Evolutionary conservation across 805 yeast species (phyloP).

Genomic region (Naumovozyma dairenensis): DNA sequence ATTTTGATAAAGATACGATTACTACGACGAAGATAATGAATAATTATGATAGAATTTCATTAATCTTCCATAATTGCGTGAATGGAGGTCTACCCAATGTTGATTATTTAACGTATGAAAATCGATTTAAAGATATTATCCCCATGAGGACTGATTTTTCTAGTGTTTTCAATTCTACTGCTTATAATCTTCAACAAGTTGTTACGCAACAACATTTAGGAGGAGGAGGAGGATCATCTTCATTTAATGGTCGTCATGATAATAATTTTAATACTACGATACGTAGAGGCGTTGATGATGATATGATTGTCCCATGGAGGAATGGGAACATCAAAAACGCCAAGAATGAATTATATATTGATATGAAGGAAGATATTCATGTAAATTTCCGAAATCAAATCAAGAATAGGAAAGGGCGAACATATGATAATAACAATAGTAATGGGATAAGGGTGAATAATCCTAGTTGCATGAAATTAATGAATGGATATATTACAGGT

Average conservation of each 20-base stretch:
- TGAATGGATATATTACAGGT: conserved; percentile 46
- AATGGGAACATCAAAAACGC: conserved; percentile 57
- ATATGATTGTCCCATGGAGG: conserved; percentile 64
- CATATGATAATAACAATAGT: not conserved
- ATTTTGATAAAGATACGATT: conserved; percentile 45
- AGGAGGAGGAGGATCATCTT: not conserved
- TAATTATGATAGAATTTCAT: conserved; percentile 59
- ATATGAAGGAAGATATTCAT: conserved; percentile 45
- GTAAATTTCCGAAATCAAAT: not conserved
- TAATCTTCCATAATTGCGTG: conserved; percentile 66
- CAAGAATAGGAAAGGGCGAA: no score
- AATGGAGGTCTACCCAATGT: conserved; percentile 68
- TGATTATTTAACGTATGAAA: conserved; percentile 49
- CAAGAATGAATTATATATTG: conserved; percentile 80
- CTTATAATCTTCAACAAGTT: conserved; percentile 19
- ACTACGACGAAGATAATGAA: conserved; percentile 50
- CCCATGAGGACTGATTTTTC: conserved; percentile 38
- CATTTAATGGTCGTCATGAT: not conserved
- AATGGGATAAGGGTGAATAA: not conserved
- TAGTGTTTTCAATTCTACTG: conserved; percentile 30
- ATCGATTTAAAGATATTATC: conserved; percentile 56
- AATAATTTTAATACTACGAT: conserved; percentile 1
- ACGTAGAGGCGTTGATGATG: conserved; percentile 6
- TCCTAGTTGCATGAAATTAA: conserved; percentile 6
- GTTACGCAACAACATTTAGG: conserved; percentile 1